phyloP scores from a whole-genome alignment of 352 stramenopile species.

The Blastocystis sp. region DNA sequence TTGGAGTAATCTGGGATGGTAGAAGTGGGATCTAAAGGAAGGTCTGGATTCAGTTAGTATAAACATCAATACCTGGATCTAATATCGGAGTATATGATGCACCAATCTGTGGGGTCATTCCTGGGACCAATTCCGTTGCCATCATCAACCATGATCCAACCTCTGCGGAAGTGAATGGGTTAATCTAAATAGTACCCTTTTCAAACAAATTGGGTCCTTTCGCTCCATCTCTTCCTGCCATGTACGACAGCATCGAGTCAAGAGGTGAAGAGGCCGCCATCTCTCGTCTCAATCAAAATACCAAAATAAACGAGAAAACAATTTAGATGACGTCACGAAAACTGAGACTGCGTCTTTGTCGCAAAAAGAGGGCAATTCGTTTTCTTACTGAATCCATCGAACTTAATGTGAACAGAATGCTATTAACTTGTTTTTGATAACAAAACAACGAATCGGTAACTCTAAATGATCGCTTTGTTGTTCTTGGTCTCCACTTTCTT shows the following conservation, averaged over 20 bases:
- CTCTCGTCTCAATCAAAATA: neutral
- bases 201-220: constrained; percentile 14
- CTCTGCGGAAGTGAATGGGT: neutral
- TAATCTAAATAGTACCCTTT: neutral
- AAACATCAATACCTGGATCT: neutral
- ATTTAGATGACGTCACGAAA: neutral
- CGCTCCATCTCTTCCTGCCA: constrained; percentile 41
- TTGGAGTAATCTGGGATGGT: neutral
- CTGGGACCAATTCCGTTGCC: constrained; percentile 47
- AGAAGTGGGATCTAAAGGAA: no score
- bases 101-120: neutral
- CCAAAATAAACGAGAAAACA: neutral
- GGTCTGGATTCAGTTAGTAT: no score
- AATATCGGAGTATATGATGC: neutral
- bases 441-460: neutral
- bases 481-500: neutral
- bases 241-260: constrained; percentile 51
- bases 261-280: neutral
- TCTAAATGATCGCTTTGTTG: neutral
- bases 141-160: constrained; percentile 64
- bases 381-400: neutral
- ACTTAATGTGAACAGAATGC: no score
- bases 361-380: neutral
- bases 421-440: neutral
- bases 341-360: neutral